Percentiles rank a stretch among this genome's conserved stretches.
These are phyloP conservation scores for Trichosporon sp. DNA, from an alignment of 1,284 basidiomycete species.

Conservation along the genomic window DNA sequence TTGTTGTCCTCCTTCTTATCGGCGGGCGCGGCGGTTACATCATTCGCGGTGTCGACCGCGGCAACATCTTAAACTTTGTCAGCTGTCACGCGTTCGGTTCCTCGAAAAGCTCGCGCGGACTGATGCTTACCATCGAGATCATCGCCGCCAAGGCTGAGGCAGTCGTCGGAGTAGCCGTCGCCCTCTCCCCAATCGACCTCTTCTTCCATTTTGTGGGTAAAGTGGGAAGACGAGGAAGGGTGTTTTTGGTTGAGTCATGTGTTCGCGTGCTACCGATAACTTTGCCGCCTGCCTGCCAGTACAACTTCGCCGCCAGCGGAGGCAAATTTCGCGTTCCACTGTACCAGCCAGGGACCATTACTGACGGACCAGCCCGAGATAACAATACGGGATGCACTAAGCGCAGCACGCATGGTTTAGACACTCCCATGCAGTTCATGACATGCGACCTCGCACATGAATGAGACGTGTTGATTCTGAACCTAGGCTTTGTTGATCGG, in stretches of 20 bases:
- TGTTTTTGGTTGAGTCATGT: neutral
- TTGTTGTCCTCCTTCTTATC: neutral
- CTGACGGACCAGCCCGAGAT: neutral
- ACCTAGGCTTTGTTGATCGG: neutral
- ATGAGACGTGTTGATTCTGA: neutral
- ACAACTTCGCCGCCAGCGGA: neutral
- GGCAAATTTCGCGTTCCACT: neutral
- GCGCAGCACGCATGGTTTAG: neutral
- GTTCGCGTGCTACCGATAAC: neutral
- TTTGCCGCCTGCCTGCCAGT: constrained; percentile 3
- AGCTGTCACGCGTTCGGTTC: neutral
- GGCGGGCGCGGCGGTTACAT: neutral
- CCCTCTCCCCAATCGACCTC: constrained; percentile 3
- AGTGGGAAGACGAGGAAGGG: neutral
- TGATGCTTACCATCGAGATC: neutral
- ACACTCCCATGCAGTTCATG: neutral
- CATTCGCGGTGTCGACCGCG: neutral
- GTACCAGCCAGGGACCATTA: neutral
- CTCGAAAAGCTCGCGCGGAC: neutral
- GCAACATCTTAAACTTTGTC: neutral
- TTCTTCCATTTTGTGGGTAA: constrained; percentile 2
- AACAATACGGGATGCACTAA: neutral
- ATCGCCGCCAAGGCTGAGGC: neutral
- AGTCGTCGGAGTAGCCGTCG: neutral
- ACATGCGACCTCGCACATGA: neutral